Conservation (phyloP, 2,329 filamentous ascomycete species). For the Sporothrix brunneoviolacea region DNA sequence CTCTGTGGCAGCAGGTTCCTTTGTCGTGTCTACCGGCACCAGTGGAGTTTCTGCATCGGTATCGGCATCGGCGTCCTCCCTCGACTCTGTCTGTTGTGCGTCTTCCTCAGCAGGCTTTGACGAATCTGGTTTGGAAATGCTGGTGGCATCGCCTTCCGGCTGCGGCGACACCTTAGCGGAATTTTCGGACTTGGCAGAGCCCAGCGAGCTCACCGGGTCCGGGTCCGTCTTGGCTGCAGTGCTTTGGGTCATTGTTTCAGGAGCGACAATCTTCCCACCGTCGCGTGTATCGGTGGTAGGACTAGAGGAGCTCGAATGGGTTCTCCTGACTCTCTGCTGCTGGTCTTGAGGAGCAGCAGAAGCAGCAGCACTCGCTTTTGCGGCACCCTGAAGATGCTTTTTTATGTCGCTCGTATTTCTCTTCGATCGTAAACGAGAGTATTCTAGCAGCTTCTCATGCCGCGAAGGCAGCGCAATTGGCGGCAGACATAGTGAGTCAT, state of each 20-base stretch:
- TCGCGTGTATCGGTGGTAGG: background rate
- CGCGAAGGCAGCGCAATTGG: background rate
- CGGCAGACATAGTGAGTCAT: no score
- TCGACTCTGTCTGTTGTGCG: background rate
- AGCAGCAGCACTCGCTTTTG: background rate
- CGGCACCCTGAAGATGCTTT: background rate
- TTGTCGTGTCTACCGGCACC: constrained; percentile 2
- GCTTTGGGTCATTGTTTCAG: background rate
- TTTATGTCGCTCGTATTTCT: background rate
- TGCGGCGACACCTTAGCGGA: no score
- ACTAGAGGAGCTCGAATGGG: background rate
- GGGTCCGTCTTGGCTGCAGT: background rate
- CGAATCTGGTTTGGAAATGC: no score
- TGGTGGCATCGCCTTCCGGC: no score
- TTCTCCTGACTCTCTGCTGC: background rate
- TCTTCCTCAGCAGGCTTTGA: background rate
- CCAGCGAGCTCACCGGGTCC: background rate
- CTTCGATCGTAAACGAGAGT: background rate
- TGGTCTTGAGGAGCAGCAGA: background rate
- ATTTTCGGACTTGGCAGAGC: no score
- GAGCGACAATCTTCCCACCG: no score
- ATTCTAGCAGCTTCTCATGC: constrained; percentile 6
- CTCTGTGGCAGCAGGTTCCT: constrained; percentile 31
- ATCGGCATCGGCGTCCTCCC: background rate
- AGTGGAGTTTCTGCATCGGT: background rate